Base-by-base conservation (phyloP, 768 basidiomycete species). In the Trametes elegans region DNA sequence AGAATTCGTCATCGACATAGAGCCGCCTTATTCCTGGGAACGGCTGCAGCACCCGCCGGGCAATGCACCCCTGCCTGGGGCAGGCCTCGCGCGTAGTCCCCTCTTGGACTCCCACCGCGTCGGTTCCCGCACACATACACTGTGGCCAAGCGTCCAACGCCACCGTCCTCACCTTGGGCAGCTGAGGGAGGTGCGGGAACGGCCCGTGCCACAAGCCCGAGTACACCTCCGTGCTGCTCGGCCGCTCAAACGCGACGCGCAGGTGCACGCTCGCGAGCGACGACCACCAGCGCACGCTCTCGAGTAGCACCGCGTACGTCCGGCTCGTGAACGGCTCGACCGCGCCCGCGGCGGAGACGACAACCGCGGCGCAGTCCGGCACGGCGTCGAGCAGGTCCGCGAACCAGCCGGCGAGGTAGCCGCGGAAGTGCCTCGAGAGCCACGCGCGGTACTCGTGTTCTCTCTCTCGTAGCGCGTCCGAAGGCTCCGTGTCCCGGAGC, bases 361-460 rank as follows among this genome's bases (percentile, higher is more conserved):
- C 27, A 10, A 41, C 44, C 16, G 19, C 29, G 13, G 38, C 21
- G 41, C 54, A 55, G 26, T 43, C 47, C 7, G 54, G 54, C 11
- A 55, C 47, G 19, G 14, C 47, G 10, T 19, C 40, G 11, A 49
- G 42, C 23, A 55, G 47, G 10, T 49, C 45, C 2, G 54, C 47
- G 47, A 55, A 55, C 54, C 54, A 55, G 6, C 54, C 54, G 8
- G 40, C 42, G 26, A 55, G 54, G 8, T 19, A 3, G 31, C 44
- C 47, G 18, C 47, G 54, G 13, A 32, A 41, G 2, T 46, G 45
- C 13, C 45, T 45, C 9, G 16, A 3, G 23, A 47, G 46, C 53
- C 52, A 53, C 11, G 28, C 35, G 16, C n/a, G 31, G 16, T 52
- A 52, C 24, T 43, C 50, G 21, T 10, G 14, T 24, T 36, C 51